phyloP scores from a whole-genome alignment of 2,329 filamentous ascomycete genomes.

The Curvularia spicifera region DNA sequence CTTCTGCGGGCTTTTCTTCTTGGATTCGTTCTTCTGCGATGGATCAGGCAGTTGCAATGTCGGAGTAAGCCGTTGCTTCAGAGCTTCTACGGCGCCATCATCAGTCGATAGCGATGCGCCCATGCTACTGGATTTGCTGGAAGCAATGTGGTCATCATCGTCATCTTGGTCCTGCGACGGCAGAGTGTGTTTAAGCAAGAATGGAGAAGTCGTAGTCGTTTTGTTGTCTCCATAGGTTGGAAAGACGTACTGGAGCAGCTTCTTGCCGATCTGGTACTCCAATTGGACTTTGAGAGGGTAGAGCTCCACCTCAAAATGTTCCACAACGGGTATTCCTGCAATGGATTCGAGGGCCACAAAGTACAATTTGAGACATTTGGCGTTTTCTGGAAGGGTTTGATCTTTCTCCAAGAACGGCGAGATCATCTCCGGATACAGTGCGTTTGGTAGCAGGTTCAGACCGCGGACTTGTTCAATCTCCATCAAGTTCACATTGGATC shows the following conservation, averaged over 20 bases:
- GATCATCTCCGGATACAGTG: conserved; percentile 95
- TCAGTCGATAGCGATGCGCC: conserved; percentile 31
- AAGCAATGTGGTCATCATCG: conserved; percentile 52
- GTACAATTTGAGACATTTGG: conserved; percentile 89
- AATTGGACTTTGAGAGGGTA: conserved; percentile 94
- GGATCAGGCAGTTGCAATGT: conserved; percentile 68
- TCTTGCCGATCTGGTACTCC: conserved; percentile 89
- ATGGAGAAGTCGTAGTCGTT: conserved; percentile 66
- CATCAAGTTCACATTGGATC: conserved; percentile 91
- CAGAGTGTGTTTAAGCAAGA: conserved; percentile 62
- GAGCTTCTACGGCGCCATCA: conserved; percentile 69
- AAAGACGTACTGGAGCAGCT: conserved; percentile 96
- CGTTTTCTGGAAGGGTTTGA: conserved; percentile 63
- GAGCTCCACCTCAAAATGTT: conserved; percentile 93
- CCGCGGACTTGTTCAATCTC: conserved; percentile 88
- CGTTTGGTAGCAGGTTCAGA: conserved; percentile 86
- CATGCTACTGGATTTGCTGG: conserved; percentile 26
- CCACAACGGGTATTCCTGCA: conserved; percentile 94
- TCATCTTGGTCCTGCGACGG: conserved; percentile 50
- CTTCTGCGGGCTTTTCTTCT: conserved; percentile 33
- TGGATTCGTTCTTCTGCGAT: conserved; percentile 43
- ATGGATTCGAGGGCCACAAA: conserved; percentile 99
- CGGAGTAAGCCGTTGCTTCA: conserved; percentile 82
- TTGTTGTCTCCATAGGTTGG: conserved; percentile 68
- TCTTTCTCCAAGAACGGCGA: conserved; percentile 78